Conservation (phyloP, 352 stramenopile species). For the Phytophthora foliorum region DNA sequence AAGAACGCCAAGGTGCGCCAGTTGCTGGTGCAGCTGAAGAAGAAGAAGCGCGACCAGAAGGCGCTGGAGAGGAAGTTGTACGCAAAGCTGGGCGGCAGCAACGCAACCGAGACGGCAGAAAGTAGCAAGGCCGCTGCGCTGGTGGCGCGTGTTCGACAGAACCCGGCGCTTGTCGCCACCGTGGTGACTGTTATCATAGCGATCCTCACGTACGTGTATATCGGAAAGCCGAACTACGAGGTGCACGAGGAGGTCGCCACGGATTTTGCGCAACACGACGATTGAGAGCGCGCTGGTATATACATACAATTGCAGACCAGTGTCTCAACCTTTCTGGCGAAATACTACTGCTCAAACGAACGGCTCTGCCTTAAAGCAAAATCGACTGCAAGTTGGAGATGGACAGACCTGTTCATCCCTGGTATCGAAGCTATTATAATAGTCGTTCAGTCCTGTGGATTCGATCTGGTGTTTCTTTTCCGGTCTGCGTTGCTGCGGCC, state of each 20-base stretch:
- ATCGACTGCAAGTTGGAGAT: not conserved
- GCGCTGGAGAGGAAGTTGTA: conserved; percentile 73
- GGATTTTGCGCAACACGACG: not conserved
- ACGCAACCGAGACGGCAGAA: conserved; percentile 16
- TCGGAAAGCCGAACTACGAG: conserved; percentile 66
- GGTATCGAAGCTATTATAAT: conserved; percentile 1
- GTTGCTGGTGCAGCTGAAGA: conserved; percentile 69
- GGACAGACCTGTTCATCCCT: not conserved
- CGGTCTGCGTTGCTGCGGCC: too few relatives aligned
- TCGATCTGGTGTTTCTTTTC: too few relatives aligned
- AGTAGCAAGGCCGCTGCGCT: conserved; percentile 19
- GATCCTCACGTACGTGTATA: conserved; percentile 68
- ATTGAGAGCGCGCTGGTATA: conserved; percentile 8
- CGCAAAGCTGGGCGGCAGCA: conserved; percentile 60
- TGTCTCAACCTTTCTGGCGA: not conserved
- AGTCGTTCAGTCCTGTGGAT: not conserved
- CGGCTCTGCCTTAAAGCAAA: not conserved
- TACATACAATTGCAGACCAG: not conserved
- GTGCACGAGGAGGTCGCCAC: conserved; percentile 5
- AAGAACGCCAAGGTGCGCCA: conserved; percentile 75
- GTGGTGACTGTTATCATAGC: conserved; percentile 60
- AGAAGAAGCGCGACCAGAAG: conserved; percentile 74
- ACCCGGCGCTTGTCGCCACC: conserved; percentile 52
- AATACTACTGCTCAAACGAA: too few relatives aligned
- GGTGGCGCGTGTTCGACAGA: conserved; percentile 40